Evolutionary conservation across 1,284 basidiomycete species (phyloP), one percentile per base, ranked within the genome.

Genomic region (Microbotryum silenes-acaulis): DNA sequence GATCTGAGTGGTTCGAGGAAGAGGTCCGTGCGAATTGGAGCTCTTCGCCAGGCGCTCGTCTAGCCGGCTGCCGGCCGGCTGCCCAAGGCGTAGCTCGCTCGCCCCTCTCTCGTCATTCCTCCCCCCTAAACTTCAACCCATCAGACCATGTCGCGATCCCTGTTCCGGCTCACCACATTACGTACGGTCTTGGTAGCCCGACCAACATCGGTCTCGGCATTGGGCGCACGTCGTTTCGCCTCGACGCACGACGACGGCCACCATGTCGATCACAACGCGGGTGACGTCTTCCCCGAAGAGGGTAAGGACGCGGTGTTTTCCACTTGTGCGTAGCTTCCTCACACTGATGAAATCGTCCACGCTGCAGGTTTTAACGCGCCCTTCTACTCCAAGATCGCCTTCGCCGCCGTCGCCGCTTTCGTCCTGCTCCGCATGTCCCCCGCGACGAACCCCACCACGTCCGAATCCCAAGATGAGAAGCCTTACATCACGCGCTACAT

Each of bases 401-500:
- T 71, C 51, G 59, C 47, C 7, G 59, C 60, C n/a, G 47, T 68
- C 49, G 64, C 45, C 27, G 42, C 51, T 73, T 37, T 70, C 72
- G 25, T 74, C 74, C 29, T 65, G 71, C 33, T 58, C 54, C 57
- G 67, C 57, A 47, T 72, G 51, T 68, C 71, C 44, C 73, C 75
- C 29, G 56, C 62, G 37, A 59, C 71, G 49, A 57, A 63, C 37
- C 31, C 59, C 42, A 52, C 62, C 55, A 51, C 56, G 16, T 54
- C 60, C 7, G 60, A 57, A 20, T 45, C 54, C n/a, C 47, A 60
- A 16, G 48, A 57, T 25, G 27, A 49, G 16, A 58, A 55, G 54
- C 74, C 74, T 1, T 70, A 69, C 54, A 47, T 78, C 59, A 77
- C 77, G n/a, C 69, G 75, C n/a, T 68, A 72, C 59, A 57, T 78